These are phyloP conservation scores for Haberlea rhodopensis DNA, from an alignment of 257 asterid genomes.

Conservation along the genomic window DNA sequence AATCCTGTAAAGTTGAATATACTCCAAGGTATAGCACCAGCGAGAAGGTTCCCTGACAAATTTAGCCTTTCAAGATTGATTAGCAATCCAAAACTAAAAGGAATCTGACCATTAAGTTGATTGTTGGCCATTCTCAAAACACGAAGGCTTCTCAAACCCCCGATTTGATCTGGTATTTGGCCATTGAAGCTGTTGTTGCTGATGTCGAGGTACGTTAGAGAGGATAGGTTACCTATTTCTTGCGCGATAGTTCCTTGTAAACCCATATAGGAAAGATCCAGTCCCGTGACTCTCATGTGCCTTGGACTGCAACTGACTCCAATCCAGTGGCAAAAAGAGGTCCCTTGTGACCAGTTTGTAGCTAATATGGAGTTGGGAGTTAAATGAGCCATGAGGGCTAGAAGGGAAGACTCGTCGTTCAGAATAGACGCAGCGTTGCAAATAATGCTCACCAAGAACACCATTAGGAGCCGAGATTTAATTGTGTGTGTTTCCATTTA, in stretches of 20 bases:
- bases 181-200: not conserved
- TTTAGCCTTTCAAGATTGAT: not conserved
- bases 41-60: not conserved
- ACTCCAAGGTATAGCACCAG: not conserved
- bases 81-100: not conserved
- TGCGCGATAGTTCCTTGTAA: not conserved
- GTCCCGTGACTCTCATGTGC: not conserved
- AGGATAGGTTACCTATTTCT: not conserved
- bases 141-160: not conserved
- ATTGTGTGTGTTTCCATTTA: too few species aligned
- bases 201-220: not conserved
- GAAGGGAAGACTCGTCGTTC: slow-evolving; percentile 7
- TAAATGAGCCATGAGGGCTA: not conserved
- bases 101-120: not conserved
- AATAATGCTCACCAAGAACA: too few species aligned
- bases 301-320: not conserved
- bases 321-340: slow-evolving; percentile 1
- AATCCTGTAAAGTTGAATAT: not conserved
- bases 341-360: slow-evolving; percentile 4
- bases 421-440: too few species aligned
- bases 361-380: not conserved
- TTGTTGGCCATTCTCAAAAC: not conserved
- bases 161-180: not conserved
- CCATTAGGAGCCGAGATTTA: too few species aligned
- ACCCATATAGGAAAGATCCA: not conserved